Evolutionary conservation across 2,329 filamentous ascomycete genomes (phyloP).

Genomic region (Chaetomiaceae sp.): DNA sequence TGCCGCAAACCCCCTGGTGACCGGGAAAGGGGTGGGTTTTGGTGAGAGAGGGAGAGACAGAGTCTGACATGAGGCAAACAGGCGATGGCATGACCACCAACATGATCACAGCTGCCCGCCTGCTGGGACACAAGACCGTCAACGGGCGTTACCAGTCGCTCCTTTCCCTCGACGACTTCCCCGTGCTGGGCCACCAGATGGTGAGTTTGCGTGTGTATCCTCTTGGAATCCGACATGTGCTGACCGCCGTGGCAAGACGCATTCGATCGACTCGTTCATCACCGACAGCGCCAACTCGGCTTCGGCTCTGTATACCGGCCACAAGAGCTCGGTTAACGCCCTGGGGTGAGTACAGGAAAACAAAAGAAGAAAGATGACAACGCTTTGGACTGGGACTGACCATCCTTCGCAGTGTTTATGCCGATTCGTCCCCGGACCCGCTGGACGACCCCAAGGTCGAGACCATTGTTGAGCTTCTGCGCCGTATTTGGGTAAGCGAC

Average conservation of each 20-base stretch:
- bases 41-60: too few species aligned
- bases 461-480: conserved; percentile 73
- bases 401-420: conserved; percentile 58
- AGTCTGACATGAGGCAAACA: neutral
- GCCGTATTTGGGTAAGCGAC: conserved; percentile 57
- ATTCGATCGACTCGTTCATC: conserved; percentile 80
- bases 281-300: conserved; percentile 84
- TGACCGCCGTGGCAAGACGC: conserved; percentile 47
- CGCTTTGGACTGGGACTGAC: neutral
- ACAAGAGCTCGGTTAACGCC: conserved; percentile 79
- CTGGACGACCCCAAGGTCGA: conserved; percentile 87
- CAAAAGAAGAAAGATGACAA: neutral
- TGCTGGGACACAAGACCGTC: conserved; percentile 75
- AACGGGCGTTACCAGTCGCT: conserved; percentile 77
- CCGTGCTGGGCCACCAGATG: conserved; percentile 83
- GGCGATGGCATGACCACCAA: conserved; percentile 65
- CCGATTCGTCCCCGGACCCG: conserved; percentile 64
- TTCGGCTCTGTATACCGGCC: conserved; percentile 73
- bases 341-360: conserved; percentile 52
- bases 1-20: too few species aligned
- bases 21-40: too few species aligned
- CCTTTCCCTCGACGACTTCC: conserved; percentile 77
- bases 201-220: conserved; percentile 23
- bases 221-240: neutral
- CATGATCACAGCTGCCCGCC: conserved; percentile 74